Evolutionary conservation across 2,329 filamentous ascomycete genomes (phyloP).

Genomic region (Kalaharituber pfeilii): DNA sequence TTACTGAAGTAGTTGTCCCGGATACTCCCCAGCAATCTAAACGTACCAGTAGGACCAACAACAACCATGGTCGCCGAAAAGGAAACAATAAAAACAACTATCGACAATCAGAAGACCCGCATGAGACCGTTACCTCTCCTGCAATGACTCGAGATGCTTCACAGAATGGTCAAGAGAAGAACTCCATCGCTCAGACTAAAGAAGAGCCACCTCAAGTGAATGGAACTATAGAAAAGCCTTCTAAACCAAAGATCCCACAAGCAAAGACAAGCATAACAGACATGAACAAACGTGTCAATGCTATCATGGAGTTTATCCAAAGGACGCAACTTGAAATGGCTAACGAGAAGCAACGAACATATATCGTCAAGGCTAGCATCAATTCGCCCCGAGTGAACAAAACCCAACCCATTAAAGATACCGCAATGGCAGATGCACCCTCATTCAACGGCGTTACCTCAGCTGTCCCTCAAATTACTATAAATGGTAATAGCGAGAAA

Average conservation of each 20-base stretch:
- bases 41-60: slow-evolving; percentile 10
- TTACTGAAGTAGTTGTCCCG: slow-evolving; percentile 7
- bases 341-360: slow-evolving; percentile 29
- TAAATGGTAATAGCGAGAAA: slow-evolving; percentile 21
- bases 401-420: slow-evolving; percentile 21
- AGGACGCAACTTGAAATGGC: slow-evolving; percentile 78
- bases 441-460: slow-evolving; percentile 12
- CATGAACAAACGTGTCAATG: slow-evolving; percentile 67
- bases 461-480: slow-evolving; percentile 18
- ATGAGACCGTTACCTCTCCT: slow-evolving; percentile 19
- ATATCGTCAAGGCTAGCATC: slow-evolving; percentile 25
- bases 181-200: slow-evolving; percentile 14
- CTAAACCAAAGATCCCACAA: slow-evolving; percentile 39
- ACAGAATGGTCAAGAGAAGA: slow-evolving; percentile 27
- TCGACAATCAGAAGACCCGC: slow-evolving; percentile 26
- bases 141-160: slow-evolving; percentile 29
- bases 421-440: slow-evolving; percentile 17
- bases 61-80: slow-evolving; percentile 14
- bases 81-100: slow-evolving; percentile 29
- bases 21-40: slow-evolving; percentile 17
- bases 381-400: slow-evolving; percentile 6
- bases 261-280: slow-evolving; percentile 67
- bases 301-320: slow-evolving; percentile 77
- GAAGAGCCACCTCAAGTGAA: slow-evolving; percentile 24
- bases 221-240: slow-evolving; percentile 37